phyloP scores from a whole-genome alignment of 257 asterid genomes.

The Fraxinus excelsior region DNA sequence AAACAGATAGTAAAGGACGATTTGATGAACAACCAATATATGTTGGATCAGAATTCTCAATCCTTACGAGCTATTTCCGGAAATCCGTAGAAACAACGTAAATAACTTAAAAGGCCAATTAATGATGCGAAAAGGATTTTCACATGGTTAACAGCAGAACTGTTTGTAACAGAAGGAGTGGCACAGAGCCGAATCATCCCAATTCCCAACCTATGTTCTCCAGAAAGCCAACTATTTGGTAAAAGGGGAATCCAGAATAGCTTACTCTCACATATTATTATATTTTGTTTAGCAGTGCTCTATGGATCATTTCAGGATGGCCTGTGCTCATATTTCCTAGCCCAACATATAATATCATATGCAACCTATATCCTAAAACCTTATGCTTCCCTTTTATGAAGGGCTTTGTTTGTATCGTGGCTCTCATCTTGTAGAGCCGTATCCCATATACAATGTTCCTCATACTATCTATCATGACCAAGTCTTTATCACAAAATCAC shows the following conservation, averaged over 20 bases:
- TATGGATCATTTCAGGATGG: too few relatives aligned
- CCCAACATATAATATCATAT: conserved; percentile 8
- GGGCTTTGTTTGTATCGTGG: neutral
- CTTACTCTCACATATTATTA: neutral
- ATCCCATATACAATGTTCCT: neutral
- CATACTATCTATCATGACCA: neutral
- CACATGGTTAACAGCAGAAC: neutral
- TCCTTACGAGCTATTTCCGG: conserved; percentile 1
- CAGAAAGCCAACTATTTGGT: neutral
- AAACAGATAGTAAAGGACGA: neutral
- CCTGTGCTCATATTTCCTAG: too few relatives aligned
- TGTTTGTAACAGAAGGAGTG: neutral
- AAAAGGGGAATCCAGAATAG: neutral
- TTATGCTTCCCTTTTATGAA: neutral
- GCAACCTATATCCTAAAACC: neutral
- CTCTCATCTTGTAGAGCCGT: neutral
- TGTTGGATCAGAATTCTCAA: neutral
- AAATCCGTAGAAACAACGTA: neutral
- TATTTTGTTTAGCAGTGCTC: neutral
- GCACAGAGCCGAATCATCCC: neutral
- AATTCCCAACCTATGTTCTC: neutral
- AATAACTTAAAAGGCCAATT: neutral
- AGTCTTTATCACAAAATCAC: neutral
- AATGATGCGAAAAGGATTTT: neutral
- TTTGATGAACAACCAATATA: neutral